Base-by-base conservation (phyloP, 306 rosid genomes). In the Betula pendula region DNA sequence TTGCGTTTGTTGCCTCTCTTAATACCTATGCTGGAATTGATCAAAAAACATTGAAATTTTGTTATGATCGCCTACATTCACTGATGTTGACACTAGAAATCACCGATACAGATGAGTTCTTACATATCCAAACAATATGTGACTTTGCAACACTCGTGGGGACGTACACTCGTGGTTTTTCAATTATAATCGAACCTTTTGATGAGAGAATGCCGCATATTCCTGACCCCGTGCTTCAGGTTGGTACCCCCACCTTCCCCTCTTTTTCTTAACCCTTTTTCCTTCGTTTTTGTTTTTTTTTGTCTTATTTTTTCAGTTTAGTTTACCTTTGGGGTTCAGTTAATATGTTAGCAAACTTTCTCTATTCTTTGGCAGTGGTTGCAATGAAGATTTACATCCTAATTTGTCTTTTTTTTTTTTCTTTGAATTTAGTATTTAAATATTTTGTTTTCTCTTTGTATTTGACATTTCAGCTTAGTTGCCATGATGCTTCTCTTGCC, bases 181-280 rank as follows among this genome's bases (percentile, higher is more conserved):
- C 97, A 22, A 81, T 95, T 59, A 95, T 92, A 85, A 92, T 92
- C 73, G 97, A 95, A 75, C 98, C 98, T 50, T 88, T 81, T 83
- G 98, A 95, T 68, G 98, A 95, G 87, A 86, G 98, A 87, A 95
- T 95, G 98, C 97, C 97, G 1, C 97, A 95, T 82, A 90, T 95
- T 92, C 98, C 97, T 56, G 98, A 95, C 81, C 98, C 98, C 68
- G 92, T 95, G 75, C 85, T 92, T 79, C 98, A 95, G 96, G 98
- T 92, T 65, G 33, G 88, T 73, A 1, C 13, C 7, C 45, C 14
- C 70, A 12, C 4, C 17, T 24, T 11, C 29, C 42, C 20, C 20
- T 15, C 53, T 76, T 45, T 25, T 22, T 22, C 35, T 63, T 10
- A 9, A 17, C 17, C 16, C 13, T 16, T 9, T 22, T 50, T 31